Evolutionary conservation across 139 green algal species (phyloP), one percentile per base, ranked within the genome.

Genomic region (Coelastrella sp.): DNA sequence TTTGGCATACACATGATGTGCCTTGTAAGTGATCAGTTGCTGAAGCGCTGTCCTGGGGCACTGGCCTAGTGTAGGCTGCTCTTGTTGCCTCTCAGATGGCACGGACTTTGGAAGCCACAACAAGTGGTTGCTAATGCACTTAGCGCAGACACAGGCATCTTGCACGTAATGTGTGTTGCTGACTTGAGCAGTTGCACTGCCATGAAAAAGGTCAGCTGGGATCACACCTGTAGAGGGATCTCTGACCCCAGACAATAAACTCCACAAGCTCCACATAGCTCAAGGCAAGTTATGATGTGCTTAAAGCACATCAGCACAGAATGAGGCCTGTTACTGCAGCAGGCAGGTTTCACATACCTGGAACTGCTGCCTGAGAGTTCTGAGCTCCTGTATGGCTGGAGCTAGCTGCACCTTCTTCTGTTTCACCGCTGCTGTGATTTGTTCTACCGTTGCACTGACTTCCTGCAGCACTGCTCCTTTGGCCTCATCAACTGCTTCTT

Each of bases 401-500:
- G 87, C 87, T 19, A 90, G 76, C 78, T 90, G 73, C 35, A 49
- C 87, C 56, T 91, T 91, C 35, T 82, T 81, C 78, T 86, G 57
- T 68, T 78, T 68, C 49, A 91, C 68, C 22, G 87, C 87, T 6
- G 78, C 63, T 25, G 74, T 87, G 15, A 91, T 87, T 49, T 79
- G 78, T 49, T 91, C 72, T 35, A 87, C 78, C 4, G 78, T 87
- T 49, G 49, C 35, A 58, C 61, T 84, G 22, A 90, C 70, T 65
- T 84, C 70, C 85, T 70, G 56, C 57, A 90, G 73, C 25, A 85
- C 87, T 27, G n/a, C 70, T 9, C 61, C 90, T 84, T 95, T 95
- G 27, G 87, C 91, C 79, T 95, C 93, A 74, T 95, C 91, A 19
- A 94, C 85, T 57, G 70, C 75, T 59, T 89, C 92, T 89, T 95